Evolutionary conservation across 441 rosid genomes (phyloP).

Genomic region (Corymbia calophylla): DNA sequence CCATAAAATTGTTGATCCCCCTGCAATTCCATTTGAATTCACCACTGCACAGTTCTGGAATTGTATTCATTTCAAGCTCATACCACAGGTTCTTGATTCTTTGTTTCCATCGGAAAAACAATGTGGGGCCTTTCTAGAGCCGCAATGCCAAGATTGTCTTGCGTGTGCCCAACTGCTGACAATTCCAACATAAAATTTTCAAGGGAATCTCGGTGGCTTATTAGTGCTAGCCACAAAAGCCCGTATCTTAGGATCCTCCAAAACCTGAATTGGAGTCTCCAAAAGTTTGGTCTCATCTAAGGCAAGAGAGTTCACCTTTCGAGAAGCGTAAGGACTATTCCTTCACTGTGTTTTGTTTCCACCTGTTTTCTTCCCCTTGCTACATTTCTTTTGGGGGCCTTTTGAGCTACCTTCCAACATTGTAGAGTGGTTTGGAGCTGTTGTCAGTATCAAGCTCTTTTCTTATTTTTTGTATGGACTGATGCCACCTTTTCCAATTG

Average conservation of each 20-base stretch:
- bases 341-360: neutral
- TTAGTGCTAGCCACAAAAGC: neutral
- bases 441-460: too few species aligned
- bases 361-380: neutral
- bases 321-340: fast-evolving
- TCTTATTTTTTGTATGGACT: neutral
- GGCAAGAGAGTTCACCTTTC: neutral
- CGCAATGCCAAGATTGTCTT: neutral
- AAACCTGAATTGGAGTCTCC: neutral
- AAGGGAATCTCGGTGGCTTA: neutral
- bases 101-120: neutral
- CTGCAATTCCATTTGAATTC: neutral
- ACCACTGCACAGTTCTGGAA: neutral
- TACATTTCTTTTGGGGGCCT: neutral
- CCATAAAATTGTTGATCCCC: neutral
- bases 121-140: neutral
- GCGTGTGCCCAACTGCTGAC: neutral
- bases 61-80: neutral
- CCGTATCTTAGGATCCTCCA: neutral
- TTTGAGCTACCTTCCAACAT: neutral
- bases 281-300: neutral
- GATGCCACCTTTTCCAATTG: neutral
- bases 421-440: neutral
- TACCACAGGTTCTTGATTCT: neutral
- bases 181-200: neutral